Conservation (phyloP, 169 alveolate species). For the Plasmodium fragile region DNA sequence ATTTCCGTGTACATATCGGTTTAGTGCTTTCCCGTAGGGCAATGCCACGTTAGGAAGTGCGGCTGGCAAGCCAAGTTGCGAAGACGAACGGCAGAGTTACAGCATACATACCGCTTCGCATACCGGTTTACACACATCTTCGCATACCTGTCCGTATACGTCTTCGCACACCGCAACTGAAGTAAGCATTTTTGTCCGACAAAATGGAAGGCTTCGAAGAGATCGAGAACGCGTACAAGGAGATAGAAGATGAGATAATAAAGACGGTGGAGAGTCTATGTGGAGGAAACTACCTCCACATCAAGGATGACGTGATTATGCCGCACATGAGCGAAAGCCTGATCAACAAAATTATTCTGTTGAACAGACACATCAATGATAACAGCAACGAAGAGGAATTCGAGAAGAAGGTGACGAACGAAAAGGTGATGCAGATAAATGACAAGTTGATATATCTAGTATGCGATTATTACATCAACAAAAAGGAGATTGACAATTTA, state of each 20-base stretch:
- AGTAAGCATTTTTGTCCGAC: background rate
- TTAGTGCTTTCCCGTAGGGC: background rate
- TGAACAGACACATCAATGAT: conserved; percentile 69
- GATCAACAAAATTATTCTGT: conserved; percentile 42
- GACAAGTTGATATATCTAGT: conserved; percentile 66
- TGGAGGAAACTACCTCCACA: conserved; percentile 49
- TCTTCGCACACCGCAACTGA: background rate
- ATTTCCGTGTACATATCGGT: background rate
- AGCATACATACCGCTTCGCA: background rate
- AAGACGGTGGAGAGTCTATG: conserved; percentile 35
- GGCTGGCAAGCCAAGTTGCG: background rate
- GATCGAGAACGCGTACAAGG: conserved; percentile 61
- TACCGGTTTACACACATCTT: background rate
- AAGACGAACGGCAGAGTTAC: background rate
- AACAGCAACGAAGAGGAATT: conserved; percentile 57
- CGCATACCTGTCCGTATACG: background rate
- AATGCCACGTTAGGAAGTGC: background rate
- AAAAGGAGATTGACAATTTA: conserved; percentile 81
- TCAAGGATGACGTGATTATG: conserved; percentile 69
- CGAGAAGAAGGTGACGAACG: conserved; percentile 67
- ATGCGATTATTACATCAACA: conserved; percentile 70
- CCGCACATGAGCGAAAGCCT: conserved; percentile 64
- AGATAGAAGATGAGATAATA: conserved; percentile 66
- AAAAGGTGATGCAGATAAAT: conserved; percentile 68
- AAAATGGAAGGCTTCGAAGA: conserved; percentile 67